Percentiles rank a stretch among this genome's conserved stretches.
phyloP scores from a whole-genome alignment of 176 grass and related monocot species.

The Avena eriantha region DNA sequence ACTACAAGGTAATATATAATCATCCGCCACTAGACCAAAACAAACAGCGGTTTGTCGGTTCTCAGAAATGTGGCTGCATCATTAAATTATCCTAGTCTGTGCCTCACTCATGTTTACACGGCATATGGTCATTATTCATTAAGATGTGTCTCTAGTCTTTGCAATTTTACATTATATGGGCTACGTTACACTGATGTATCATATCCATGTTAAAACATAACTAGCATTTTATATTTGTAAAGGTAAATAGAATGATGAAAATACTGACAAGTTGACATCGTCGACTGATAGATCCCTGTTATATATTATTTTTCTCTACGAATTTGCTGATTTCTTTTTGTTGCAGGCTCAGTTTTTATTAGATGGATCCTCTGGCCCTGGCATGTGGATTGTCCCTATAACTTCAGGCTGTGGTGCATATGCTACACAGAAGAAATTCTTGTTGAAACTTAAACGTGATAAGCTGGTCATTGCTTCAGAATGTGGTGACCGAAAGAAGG shows the following conservation, averaged over 20 bases:
- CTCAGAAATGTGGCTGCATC: background rate
- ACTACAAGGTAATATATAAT: background rate
- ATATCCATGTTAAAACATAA: background rate
- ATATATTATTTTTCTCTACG: conserved; percentile 7
- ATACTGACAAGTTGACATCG: background rate
- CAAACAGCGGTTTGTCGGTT: background rate
- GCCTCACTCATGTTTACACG: background rate
- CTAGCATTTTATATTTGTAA: background rate
- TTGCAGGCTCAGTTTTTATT: conserved; percentile 85
- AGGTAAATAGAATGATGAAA: background rate
- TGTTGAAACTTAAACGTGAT: conserved; percentile 72
- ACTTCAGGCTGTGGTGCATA: conserved; percentile 64
- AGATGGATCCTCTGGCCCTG: conserved; percentile 60
- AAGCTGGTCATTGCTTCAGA: conserved; percentile 51
- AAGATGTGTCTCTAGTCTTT: conserved; percentile 13
- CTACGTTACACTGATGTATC: background rate
- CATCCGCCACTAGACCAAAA: conserved; percentile 14
- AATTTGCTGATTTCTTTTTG: conserved; percentile 36
- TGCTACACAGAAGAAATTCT: conserved; percentile 57
- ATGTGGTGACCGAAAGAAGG: conserved; percentile 43
- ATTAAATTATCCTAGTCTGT: background rate
- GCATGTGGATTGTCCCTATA: conserved; percentile 88
- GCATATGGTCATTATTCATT: background rate
- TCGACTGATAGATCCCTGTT: background rate
- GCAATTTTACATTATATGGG: background rate